Evolutionary conservation across 1,284 basidiomycete species (phyloP).

Genomic region (Jaminaea rosea): DNA sequence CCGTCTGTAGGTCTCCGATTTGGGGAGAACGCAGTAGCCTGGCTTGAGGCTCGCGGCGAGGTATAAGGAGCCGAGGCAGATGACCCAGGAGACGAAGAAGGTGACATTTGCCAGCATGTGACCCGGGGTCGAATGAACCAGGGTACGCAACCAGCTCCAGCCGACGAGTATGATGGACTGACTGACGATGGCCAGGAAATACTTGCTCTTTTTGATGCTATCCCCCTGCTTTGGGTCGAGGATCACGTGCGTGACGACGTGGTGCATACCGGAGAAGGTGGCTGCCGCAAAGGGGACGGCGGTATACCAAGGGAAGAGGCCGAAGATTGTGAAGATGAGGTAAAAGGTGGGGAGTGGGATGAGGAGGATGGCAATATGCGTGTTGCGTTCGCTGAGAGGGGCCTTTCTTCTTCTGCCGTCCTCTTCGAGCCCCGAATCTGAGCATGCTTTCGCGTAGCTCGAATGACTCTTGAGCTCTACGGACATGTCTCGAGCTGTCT

Average conservation of each 20-base stretch:
- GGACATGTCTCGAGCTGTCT: conserved; percentile 90
- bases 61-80: conserved; percentile 83
- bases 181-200: conserved; percentile 82
- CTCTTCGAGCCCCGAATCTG: conserved; percentile 58
- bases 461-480: conserved; percentile 70
- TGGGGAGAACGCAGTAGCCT: conserved; percentile 72
- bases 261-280: conserved; percentile 83
- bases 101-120: conserved; percentile 66
- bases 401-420: conserved; percentile 63
- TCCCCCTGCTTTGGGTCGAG: conserved; percentile 23
- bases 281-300: conserved; percentile 65
- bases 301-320: conserved; percentile 78
- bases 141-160: conserved; percentile 64
- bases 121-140: conserved; percentile 53
- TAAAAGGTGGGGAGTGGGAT: conserved; percentile 71
- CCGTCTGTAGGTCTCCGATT: conserved; percentile 20
- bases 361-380: conserved; percentile 68
- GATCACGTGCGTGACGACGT: conserved; percentile 52
- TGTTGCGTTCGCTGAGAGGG: conserved; percentile 69
- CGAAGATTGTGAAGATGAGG: conserved; percentile 71
- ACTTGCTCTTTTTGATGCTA: conserved; percentile 54
- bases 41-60: conserved; percentile 78
- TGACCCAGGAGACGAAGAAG: conserved; percentile 62
- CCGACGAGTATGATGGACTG: conserved; percentile 78
- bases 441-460: conserved; percentile 76